phyloP scores from a whole-genome alignment of 2,329 filamentous ascomycete genomes.

The Colletotrichum falcatum region DNA sequence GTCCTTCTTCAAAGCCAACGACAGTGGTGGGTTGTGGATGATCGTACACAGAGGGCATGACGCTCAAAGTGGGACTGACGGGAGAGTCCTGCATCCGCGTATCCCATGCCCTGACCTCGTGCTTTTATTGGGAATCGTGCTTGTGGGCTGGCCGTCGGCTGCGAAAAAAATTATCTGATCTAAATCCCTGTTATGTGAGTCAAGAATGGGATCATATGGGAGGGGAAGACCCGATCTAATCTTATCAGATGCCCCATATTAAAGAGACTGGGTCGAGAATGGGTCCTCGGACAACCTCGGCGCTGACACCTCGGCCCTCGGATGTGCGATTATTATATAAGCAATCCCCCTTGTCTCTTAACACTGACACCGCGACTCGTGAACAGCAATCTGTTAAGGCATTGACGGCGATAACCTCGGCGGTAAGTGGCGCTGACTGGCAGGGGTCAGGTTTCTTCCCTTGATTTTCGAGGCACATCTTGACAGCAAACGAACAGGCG shows the following conservation, averaged over 20 bases:
- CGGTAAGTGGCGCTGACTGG: constrained; percentile 19
- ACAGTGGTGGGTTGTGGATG: not conserved
- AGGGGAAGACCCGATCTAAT: constrained; percentile 39
- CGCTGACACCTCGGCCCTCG: constrained; percentile 30
- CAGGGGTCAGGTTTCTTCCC: constrained; percentile 41
- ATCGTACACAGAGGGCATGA: constrained; percentile 8
- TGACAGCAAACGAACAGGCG: constrained; percentile 26
- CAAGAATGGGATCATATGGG: constrained; percentile 28
- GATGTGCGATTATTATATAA: constrained; percentile 27
- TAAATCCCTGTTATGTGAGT: constrained; percentile 37
- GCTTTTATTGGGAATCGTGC: constrained; percentile 5
- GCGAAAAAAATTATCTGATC: constrained; percentile 38
- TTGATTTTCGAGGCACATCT: constrained; percentile 33
- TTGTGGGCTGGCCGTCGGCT: constrained; percentile 25
- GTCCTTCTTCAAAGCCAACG: not conserved
- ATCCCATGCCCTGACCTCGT: not conserved
- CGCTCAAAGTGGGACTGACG: constrained; percentile 8
- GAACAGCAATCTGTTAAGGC: not conserved
- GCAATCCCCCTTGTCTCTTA: not conserved
- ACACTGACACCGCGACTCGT: rapidly evolving
- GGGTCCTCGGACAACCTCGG: constrained; percentile 29
- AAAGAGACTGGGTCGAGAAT: not conserved
- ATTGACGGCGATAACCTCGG: constrained; percentile 15
- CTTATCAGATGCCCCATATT: constrained; percentile 40
- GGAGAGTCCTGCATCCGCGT: constrained; percentile 30